Conservation (phyloP, 768 basidiomycete species). For the Podaxis carcinomalis region DNA sequence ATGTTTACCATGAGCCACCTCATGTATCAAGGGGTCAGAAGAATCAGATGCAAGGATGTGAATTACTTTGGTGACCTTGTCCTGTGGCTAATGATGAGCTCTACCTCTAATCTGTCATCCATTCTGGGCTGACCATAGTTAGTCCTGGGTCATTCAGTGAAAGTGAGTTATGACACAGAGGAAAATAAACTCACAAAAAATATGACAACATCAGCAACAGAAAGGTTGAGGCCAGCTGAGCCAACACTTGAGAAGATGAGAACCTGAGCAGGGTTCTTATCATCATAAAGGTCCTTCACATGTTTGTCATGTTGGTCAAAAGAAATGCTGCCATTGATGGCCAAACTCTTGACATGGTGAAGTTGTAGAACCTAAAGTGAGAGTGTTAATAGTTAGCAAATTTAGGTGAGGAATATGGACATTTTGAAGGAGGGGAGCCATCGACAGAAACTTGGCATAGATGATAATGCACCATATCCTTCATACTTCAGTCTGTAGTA, state of each 20-base stretch:
- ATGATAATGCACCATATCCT: constrained; percentile 5
- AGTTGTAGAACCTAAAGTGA: neutral
- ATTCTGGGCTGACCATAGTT: neutral
- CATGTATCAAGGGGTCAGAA: constrained; percentile 15
- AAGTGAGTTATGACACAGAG: neutral
- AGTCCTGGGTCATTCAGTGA: neutral
- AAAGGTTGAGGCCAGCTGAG: neutral
- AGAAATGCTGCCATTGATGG: neutral
- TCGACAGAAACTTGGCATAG: constrained; percentile 17
- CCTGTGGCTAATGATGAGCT: constrained; percentile 23
- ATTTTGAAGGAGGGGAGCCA: constrained; percentile 15
- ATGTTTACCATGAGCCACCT: neutral
- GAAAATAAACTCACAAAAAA: neutral
- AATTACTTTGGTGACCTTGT: constrained; percentile 14
- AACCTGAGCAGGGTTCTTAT: neutral
- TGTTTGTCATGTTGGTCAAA: neutral
- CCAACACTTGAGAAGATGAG: neutral
- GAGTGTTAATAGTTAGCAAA: neutral
- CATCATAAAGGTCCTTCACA: neutral
- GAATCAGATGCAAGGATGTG: constrained; percentile 22
- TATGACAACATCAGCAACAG: neutral
- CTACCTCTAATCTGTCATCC: constrained; percentile 18
- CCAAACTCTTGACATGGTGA: neutral
- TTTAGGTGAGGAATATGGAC: neutral
- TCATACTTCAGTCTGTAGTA: neutral